Percentiles rank a stretch among this genome's conserved stretches.
Conservation (phyloP, 345 rosid species). For the Heritiera fomes region DNA sequence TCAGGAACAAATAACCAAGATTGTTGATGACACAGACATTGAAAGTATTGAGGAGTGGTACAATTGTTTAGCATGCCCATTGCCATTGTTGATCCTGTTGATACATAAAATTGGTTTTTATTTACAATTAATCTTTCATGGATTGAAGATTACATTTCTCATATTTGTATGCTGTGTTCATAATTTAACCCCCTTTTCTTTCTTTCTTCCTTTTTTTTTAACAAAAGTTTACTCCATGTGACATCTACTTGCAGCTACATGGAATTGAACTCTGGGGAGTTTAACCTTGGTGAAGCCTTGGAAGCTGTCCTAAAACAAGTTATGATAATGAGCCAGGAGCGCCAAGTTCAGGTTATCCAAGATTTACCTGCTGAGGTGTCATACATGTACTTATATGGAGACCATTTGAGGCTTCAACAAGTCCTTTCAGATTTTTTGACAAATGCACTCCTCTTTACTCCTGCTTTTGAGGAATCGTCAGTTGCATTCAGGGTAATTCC, state of each 20-base stretch:
- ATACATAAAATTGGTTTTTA: conserved; percentile 2
- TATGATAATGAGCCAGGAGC: conserved; percentile 53
- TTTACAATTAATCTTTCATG: not conserved
- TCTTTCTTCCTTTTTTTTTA: not conserved
- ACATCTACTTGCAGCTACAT: conserved; percentile 48
- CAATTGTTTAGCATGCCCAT: conserved; percentile 4
- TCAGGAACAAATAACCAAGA: conserved; percentile 67
- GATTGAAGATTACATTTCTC: conserved; percentile 10
- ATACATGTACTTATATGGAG: conserved; percentile 64
- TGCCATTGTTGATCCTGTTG: not conserved
- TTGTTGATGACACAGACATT: conserved; percentile 61
- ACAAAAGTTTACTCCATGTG: not conserved
- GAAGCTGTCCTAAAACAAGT: conserved; percentile 66
- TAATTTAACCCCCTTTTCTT: not conserved
- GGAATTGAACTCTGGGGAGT: conserved; percentile 50
- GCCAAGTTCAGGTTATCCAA: conserved; percentile 49
- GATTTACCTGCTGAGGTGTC: conserved; percentile 55
- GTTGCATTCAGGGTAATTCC: conserved; percentile 49
- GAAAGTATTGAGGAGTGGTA: conserved; percentile 81
- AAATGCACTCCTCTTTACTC: conserved; percentile 58
- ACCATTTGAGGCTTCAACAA: conserved; percentile 75
- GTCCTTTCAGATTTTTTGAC: conserved; percentile 67
- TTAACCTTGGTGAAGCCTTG: conserved; percentile 63
- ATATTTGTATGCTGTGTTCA: not conserved
- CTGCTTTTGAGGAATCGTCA: conserved; percentile 53